phyloP scores from a whole-genome alignment of 129 eudicot species.

The Silybum marianum region DNA sequence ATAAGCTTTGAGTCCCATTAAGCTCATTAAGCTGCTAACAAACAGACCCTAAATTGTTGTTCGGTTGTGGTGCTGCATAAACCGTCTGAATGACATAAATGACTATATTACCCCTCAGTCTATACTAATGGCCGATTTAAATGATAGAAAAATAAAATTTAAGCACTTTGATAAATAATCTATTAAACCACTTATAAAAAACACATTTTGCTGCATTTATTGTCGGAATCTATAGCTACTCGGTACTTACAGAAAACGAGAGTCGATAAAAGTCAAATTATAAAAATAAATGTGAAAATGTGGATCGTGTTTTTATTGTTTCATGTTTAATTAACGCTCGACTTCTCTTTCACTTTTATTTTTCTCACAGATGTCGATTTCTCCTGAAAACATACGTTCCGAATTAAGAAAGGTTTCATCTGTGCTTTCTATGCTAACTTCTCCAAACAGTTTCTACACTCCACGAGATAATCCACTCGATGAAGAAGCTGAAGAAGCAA shows the following conservation, averaged over 20 bases:
- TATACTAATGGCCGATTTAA: neutral
- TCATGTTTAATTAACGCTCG: neutral
- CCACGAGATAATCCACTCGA: slow-evolving; percentile 35
- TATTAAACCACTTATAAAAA: neutral
- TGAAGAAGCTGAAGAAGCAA: slow-evolving; percentile 36
- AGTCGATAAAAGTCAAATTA: no score
- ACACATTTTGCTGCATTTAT: neutral
- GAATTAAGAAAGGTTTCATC: slow-evolving; percentile 36
- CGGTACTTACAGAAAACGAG: no score
- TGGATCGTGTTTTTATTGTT: neutral
- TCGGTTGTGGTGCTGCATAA: neutral
- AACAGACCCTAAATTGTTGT: neutral
- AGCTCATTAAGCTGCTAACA: no score
- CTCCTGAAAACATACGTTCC: slow-evolving; percentile 12
- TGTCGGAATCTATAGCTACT: no score
- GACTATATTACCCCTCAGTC: neutral
- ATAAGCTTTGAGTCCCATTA: no score
- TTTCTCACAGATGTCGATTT: slow-evolving; percentile 20
- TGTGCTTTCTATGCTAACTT: slow-evolving; percentile 30
- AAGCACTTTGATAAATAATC: neutral
- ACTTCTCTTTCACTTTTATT: neutral
- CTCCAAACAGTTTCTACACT: slow-evolving; percentile 29
- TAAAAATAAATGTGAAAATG: no score
- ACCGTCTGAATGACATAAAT: neutral
- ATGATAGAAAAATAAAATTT: neutral